Base-by-base conservation (phyloP, 768 basidiomycete species). In the Sporobolomyces pararoseus region DNA sequence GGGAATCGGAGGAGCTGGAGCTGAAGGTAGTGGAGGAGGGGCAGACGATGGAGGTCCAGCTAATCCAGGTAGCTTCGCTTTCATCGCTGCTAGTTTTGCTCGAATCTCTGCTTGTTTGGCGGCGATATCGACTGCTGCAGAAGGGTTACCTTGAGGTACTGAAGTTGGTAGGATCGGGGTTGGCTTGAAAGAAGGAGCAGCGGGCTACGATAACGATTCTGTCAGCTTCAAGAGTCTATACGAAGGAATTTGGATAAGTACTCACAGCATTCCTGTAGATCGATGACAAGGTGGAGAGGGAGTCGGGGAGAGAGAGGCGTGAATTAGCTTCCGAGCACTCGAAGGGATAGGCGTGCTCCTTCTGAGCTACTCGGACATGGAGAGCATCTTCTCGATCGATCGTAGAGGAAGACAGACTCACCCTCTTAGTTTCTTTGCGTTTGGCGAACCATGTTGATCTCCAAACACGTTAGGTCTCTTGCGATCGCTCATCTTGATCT, bases 61-160 rank as follows among this genome's bases (percentile, higher is more conserved):
- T 55, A 60, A 37, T 27, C 54, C 39, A 23, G 51, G 58, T 59
- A 64, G 29, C 25, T 57, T 62, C 16, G 66, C 66, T 27, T 64
- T 60, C 66, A 66, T 66, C 19, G 62, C 63, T 16, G 76, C 75
- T 46, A 76, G 69, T 57, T 77, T 78, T 57, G 74, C 76, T 6
- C 62, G 68, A 34, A 76, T 72, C 57, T 86, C 86, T 3, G 91
- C 91, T 29, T 90, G 83, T 78, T 91, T 92, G 21, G 91, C 91
- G 16, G 88, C 84, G 70, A 94, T 87, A 79, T 91, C 89, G 9
- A 90, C 89, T 46, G 87, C 84, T 80, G 89, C 90, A 80, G 82
- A 16, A 83, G 67, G 84, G 86, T 68, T 3, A 12, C 31, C 37
- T 55, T 66, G 39, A 16, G 46, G 50, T 44, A 50, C 62, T 17